Percentiles rank a stretch among this genome's conserved stretches.
phyloP scores from a whole-genome alignment of 306 rosid genomes.

The Hippophae rhamnoides region DNA sequence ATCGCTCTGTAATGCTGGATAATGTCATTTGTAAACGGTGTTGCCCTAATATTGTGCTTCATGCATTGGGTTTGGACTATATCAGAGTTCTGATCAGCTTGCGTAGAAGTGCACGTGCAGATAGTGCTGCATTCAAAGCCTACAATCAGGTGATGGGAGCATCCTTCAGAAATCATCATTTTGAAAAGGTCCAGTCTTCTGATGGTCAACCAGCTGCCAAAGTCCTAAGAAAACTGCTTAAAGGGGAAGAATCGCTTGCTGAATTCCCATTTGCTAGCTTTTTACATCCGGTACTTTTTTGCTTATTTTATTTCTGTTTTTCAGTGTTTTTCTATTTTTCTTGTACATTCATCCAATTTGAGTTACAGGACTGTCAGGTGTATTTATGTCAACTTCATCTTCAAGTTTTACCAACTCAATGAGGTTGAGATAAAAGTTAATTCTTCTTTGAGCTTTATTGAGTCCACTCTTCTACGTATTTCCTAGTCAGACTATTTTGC shows the following conservation, averaged over 20 bases:
- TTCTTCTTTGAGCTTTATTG: too few species aligned
- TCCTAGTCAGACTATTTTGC: too few species aligned
- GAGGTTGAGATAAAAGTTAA: too few species aligned
- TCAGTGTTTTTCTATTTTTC: conserved; percentile 13
- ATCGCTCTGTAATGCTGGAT: conserved; percentile 54
- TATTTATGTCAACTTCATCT: too few species aligned
- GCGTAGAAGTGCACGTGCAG: conserved; percentile 64
- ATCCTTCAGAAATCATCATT: conserved; percentile 36
- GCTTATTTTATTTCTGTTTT: conserved; percentile 12
- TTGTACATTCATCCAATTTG: not conserved
- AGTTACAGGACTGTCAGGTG: not conserved
- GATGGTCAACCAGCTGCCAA: conserved; percentile 31
- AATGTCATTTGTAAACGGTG: conserved; percentile 72
- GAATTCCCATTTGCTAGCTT: conserved; percentile 90
- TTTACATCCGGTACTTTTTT: conserved; percentile 58
- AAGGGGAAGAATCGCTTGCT: conserved; percentile 75
- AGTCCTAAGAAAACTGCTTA: conserved; percentile 36
- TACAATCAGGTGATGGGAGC: conserved; percentile 61
- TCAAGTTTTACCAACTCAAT: too few species aligned
- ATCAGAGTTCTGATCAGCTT: conserved; percentile 67
- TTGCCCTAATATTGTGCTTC: conserved; percentile 63
- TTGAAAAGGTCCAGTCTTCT: conserved; percentile 29
- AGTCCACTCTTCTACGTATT: too few species aligned
- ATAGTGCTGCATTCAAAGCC: conserved; percentile 59
- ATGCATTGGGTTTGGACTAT: conserved; percentile 80